Conservation (phyloP, 1,139 yeast genomes). For the Suhomyces coccinellae region DNA sequence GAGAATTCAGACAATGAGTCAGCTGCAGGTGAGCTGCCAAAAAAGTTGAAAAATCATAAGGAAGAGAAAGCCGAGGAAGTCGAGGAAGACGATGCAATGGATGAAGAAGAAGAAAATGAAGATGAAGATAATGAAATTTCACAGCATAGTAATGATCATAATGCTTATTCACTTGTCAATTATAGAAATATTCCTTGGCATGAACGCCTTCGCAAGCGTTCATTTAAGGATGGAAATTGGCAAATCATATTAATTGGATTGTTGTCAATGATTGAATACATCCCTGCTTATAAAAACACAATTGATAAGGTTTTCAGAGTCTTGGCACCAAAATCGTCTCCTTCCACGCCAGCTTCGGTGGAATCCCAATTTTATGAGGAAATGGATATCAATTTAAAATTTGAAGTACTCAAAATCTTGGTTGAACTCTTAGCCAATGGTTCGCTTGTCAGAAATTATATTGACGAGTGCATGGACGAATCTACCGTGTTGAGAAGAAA, state of each 20-base stretch:
- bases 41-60: slow-evolving; percentile 11
- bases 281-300: slow-evolving; percentile 51
- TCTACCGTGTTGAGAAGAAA: slow-evolving; percentile 65
- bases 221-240: slow-evolving; percentile 86
- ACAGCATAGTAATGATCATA: slow-evolving; percentile 32
- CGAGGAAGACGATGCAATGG: slow-evolving; percentile 15
- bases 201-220: slow-evolving; percentile 70
- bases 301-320: slow-evolving; percentile 49
- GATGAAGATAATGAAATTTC: slow-evolving; percentile 18
- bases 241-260: slow-evolving; percentile 74
- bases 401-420: slow-evolving; percentile 55
- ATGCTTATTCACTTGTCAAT: slow-evolving; percentile 57
- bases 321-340: slow-evolving; percentile 57
- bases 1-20: slow-evolving; percentile 20
- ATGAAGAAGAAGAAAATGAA: slow-evolving; percentile 15
- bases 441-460: slow-evolving; percentile 56
- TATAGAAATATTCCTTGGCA: slow-evolving; percentile 73
- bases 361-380: slow-evolving; percentile 49
- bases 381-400: slow-evolving; percentile 50
- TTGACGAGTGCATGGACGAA: slow-evolving; percentile 70
- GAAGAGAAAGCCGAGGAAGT: slow-evolving; percentile 8
- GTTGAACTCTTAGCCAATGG: slow-evolving; percentile 61
- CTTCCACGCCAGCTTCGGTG: slow-evolving; percentile 53
- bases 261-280: slow-evolving; percentile 58
- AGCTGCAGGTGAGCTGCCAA: background rate